phyloP scores from a whole-genome alignment of 139 green algal genomes.

The Volvox africanus region DNA sequence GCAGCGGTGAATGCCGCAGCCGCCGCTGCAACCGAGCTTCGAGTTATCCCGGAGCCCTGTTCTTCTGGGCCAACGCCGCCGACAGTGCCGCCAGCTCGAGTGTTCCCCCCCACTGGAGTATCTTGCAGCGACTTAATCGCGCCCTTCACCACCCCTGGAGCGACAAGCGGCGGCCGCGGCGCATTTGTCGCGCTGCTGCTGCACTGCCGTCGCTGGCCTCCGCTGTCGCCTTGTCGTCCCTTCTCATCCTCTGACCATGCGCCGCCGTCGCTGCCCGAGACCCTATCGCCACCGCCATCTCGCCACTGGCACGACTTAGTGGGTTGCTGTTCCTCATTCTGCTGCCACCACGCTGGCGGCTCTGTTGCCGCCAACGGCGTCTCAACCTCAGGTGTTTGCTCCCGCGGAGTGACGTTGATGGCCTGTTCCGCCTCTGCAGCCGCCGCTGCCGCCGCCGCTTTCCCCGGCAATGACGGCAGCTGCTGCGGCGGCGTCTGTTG shows the following conservation, averaged over 20 bases:
- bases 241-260: not conserved
- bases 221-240: not conserved
- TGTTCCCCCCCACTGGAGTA: not conserved
- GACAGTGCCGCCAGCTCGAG: not conserved
- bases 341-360: not conserved
- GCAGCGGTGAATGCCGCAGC: not conserved
- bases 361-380: not conserved
- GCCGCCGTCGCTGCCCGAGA: not conserved
- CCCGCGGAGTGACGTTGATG: not conserved
- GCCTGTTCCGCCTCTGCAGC: not conserved
- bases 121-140: not conserved
- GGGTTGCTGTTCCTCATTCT: not conserved
- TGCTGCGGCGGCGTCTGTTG: not conserved
- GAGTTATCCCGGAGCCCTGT: too few species aligned
- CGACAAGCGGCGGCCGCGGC: not conserved
- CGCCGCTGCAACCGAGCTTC: not conserved
- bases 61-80: not conserved
- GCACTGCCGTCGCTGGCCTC: not conserved
- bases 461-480: not conserved
- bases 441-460: not conserved
- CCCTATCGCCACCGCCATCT: not conserved
- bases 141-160: not conserved
- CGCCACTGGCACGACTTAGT: not conserved
- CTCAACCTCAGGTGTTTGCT: not conserved
- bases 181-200: not conserved